These are phyloP conservation scores for Fusarium sp. DNA, from an alignment of 2,329 filamentous ascomycete species.

Conservation along the genomic window DNA sequence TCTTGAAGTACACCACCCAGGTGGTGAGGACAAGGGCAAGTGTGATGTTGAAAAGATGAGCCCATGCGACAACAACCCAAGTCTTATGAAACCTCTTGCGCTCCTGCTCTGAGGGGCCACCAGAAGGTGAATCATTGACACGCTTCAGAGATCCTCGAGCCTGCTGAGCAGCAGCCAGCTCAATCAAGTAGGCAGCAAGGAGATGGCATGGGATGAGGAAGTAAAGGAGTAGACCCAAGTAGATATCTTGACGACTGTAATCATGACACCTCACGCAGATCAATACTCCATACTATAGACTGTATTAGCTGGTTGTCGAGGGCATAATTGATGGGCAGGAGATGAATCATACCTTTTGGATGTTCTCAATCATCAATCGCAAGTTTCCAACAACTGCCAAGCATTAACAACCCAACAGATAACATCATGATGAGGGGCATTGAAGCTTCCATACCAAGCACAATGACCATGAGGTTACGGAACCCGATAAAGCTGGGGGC, in stretches of 20 bases:
- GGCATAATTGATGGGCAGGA: neutral
- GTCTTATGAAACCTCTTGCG: constrained; percentile 74
- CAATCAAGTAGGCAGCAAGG: constrained; percentile 89
- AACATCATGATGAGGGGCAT: constrained; percentile 23
- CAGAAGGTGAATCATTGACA: constrained; percentile 57
- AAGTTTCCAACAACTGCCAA: constrained; percentile 86
- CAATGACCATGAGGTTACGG: constrained; percentile 94
- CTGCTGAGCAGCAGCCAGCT: constrained; percentile 81
- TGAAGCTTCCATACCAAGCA: constrained; percentile 69
- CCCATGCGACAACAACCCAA: constrained; percentile 82
- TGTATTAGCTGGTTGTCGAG: constrained; percentile 4
- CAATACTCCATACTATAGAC: constrained; percentile 83
- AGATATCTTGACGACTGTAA: constrained; percentile 79
- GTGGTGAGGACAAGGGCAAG: constrained; percentile 83
- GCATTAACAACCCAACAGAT: constrained; percentile 27
- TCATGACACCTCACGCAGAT: constrained; percentile 93
- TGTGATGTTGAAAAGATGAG: constrained; percentile 85
- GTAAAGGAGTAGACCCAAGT: constrained; percentile 81
- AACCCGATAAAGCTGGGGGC: constrained; percentile 92
- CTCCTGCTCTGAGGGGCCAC: constrained; percentile 63
- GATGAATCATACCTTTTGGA: constrained; percentile 76
- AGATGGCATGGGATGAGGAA: constrained; percentile 90
- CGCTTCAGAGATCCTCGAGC: constrained; percentile 74
- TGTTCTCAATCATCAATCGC: constrained; percentile 94
- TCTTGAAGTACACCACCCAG: constrained; percentile 86